Conservation (phyloP, 2,329 filamentous ascomycete species). For the Sordariomycetes sp. region DNA sequence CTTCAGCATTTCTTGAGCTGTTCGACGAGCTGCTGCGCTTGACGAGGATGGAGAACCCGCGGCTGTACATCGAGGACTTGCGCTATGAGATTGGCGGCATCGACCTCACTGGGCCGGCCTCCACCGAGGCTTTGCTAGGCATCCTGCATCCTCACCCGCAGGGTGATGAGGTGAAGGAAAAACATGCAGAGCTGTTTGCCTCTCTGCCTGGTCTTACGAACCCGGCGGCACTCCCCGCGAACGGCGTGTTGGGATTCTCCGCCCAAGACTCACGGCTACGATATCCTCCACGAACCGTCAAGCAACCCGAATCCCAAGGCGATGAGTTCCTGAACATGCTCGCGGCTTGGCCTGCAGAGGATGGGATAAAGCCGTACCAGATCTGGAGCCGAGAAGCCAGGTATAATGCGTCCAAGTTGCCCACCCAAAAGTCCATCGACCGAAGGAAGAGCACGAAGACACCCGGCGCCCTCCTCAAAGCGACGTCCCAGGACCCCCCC, state of each 20-base stretch:
- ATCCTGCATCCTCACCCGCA: constrained; percentile 46
- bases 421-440: constrained; percentile 74
- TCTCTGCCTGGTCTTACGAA: constrained; percentile 52
- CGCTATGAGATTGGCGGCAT: constrained; percentile 57
- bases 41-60: constrained; percentile 49
- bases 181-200: constrained; percentile 37
- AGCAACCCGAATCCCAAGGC: constrained; percentile 18
- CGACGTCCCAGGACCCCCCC: constrained; percentile 52
- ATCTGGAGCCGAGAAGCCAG: constrained; percentile 63
- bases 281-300: constrained; percentile 56
- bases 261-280: constrained; percentile 70
- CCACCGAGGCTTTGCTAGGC: constrained; percentile 66
- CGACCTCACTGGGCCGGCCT: constrained; percentile 53
- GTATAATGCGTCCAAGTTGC: constrained; percentile 51
- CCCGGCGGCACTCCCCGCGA: constrained; percentile 56
- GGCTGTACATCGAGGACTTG: constrained; percentile 55
- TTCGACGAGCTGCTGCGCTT: constrained; percentile 53
- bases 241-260: constrained; percentile 61
- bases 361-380: constrained; percentile 29
- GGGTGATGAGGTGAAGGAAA: constrained; percentile 15
- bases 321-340: constrained; percentile 48
- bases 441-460: constrained; percentile 55
- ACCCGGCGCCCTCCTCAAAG: constrained; percentile 51
- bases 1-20: constrained; percentile 62
- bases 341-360: constrained; percentile 57